These are phyloP conservation scores for Lachnellula cervina DNA, from an alignment of 2,329 filamentous ascomycete species.

Conservation along the genomic window DNA sequence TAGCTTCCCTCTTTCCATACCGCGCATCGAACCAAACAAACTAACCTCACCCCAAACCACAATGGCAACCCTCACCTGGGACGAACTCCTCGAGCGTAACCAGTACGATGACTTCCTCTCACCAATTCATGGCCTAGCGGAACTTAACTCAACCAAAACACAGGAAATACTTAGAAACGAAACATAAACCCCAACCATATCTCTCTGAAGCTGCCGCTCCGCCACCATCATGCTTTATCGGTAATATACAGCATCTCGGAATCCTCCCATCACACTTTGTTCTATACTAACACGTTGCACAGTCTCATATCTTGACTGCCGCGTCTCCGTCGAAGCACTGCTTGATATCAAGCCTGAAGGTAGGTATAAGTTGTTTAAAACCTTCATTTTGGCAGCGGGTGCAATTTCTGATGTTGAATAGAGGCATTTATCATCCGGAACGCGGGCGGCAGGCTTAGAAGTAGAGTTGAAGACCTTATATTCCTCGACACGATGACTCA, in stretches of 20 bases:
- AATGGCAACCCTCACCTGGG: conserved; percentile 1
- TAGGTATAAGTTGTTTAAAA: neutral
- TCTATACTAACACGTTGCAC: neutral
- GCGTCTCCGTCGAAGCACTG: conserved; percentile 1
- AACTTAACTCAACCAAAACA: neutral
- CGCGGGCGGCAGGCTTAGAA: neutral
- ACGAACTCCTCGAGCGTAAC: conserved; percentile 4
- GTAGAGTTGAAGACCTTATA: neutral
- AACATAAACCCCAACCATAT: conserved; percentile 3
- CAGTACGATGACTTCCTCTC: neutral
- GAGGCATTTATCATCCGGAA: conserved; percentile 3
- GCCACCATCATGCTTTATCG: neutral
- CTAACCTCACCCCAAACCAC: no score
- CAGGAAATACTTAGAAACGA: conserved; percentile 2
- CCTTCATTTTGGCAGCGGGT: neutral
- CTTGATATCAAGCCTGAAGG: conserved; percentile 3
- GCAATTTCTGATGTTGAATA: neutral
- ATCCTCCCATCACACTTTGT: neutral
- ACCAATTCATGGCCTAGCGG: neutral
- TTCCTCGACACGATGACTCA: neutral
- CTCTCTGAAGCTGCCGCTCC: neutral
- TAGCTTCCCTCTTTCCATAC: no score
- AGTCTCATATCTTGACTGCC: conserved; percentile 4
- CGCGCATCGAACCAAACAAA: no score
- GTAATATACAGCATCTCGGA: neutral